Conservation (phyloP, 129 eudicot genomes). For the Rutidosis leptorrhynchoides region DNA sequence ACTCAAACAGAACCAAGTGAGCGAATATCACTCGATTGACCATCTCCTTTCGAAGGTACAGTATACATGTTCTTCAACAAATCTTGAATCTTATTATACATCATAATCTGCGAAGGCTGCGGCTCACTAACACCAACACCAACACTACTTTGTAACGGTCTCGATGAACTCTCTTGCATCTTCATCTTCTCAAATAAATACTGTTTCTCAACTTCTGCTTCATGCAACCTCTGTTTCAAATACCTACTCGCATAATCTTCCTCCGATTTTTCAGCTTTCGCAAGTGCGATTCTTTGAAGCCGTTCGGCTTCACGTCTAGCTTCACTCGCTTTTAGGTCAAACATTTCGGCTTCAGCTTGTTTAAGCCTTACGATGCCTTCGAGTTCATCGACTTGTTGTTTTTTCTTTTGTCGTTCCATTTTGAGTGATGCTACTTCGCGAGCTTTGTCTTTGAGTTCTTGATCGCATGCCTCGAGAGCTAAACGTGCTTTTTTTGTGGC, state of each 20-base stretch:
- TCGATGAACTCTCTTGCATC: constrained; percentile 73
- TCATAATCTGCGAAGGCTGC: constrained; percentile 58
- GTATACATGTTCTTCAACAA: constrained; percentile 67
- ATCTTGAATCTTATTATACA: constrained; percentile 66
- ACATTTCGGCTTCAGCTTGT: constrained; percentile 86
- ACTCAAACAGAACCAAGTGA: constrained; percentile 42
- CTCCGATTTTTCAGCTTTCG: constrained; percentile 71
- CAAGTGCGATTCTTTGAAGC: constrained; percentile 65
- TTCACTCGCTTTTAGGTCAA: constrained; percentile 71
- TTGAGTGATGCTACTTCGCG: constrained; percentile 65
- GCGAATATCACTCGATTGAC: constrained; percentile 38
- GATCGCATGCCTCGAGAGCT: constrained; percentile 74
- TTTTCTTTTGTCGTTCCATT: constrained; percentile 73
- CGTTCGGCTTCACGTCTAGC: constrained; percentile 84
- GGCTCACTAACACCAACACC: constrained; percentile 56
- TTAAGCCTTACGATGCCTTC: constrained; percentile 82
- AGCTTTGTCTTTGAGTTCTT: constrained; percentile 79
- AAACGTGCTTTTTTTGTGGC: constrained; percentile 71
- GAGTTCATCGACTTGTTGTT: constrained; percentile 70
- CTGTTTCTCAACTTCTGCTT: constrained; percentile 87
- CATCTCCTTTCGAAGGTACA: constrained; percentile 50
- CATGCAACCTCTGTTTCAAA: constrained; percentile 63
- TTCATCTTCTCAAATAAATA: constrained; percentile 76
- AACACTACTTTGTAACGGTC: constrained; percentile 45
- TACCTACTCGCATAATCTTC: constrained; percentile 83